Conservation (phyloP, 2,329 filamentous ascomycete genomes). For the Neospermospora avenae region DNA sequence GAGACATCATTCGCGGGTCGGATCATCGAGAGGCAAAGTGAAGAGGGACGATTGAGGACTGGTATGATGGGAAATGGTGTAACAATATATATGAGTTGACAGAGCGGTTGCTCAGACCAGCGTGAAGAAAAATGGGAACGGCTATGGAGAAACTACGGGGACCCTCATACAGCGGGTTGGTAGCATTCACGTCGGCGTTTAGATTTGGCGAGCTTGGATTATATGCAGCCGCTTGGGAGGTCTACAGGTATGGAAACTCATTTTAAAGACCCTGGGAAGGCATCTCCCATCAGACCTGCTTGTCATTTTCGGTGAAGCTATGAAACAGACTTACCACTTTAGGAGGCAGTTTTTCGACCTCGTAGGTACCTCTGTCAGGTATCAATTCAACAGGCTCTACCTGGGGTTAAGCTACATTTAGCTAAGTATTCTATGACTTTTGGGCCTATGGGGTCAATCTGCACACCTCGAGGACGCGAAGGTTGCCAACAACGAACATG, state of each 20-base stretch:
- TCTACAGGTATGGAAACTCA: not conserved
- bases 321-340: no score
- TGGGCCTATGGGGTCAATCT: no score
- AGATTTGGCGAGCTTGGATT: slow-evolving; percentile 11
- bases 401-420: no score
- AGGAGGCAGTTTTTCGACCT: no score
- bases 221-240: slow-evolving; percentile 13
- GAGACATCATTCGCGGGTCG: slow-evolving; percentile 41
- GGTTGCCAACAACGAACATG: no score
- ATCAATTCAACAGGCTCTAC: no score
- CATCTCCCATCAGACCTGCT: no score
- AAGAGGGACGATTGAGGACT: slow-evolving; percentile 37
- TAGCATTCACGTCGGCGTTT: slow-evolving; percentile 19
- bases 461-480: no score
- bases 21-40: slow-evolving; percentile 37
- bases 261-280: no score
- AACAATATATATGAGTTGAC: slow-evolving; percentile 9
- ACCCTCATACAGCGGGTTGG: not conserved
- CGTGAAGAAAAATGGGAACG: slow-evolving; percentile 5
- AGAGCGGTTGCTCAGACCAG: slow-evolving; percentile 9
- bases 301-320: no score
- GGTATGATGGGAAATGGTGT: slow-evolving; percentile 4
- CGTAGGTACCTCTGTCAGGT: no score
- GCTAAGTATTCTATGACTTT: no score
- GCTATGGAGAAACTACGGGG: slow-evolving; percentile 7